Base-by-base conservation (phyloP, 2,329 filamentous ascomycete species). In the Penicillium sp. region DNA sequence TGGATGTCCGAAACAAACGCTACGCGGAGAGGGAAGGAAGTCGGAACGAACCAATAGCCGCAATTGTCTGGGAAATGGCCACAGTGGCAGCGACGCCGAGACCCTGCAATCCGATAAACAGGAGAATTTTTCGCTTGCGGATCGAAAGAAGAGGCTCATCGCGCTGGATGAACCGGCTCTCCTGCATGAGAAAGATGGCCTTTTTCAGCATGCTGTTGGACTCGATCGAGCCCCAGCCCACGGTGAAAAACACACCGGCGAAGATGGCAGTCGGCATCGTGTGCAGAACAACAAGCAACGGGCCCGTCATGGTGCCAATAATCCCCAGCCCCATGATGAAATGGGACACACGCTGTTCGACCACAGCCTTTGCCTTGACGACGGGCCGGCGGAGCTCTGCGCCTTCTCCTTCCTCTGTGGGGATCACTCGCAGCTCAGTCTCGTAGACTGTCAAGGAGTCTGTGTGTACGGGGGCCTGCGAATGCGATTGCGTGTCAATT, bases 171-270 rank as follows among this genome's bases (percentile, higher is more conserved):
- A 92, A 80, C 3, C 81, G 73, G 45, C 73, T 78, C 75, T 93
- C 91, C 58, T 84, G 83, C 1, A 81, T 73, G 1, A 93, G 81
- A 71, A 90, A 92, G 26, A 91, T 70, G 2, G 91, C 73, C 76
- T 92, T 93, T 59, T 82, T 76, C 0, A 90, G 91, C 72, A 93
- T 91, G 41, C 90, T 90, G 72, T 93, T 93, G 23, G 78, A 87
- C 70, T 87, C 84, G 54, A 93, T 85, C 2, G 90, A 90, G 75
- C 92, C 89, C 67, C 91, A 83, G 29, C 90, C 91, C 89, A 93
- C 92, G 73, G 91, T 86, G 77, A 93, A 92, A 81, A 93, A 93
- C 30, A 93, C 83, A 0, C 90, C 90, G 0, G 90, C 90, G 31
- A 93, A 84, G 0, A 92, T 89, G 60, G 87, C 90, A 69, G 92